Conservation (phyloP, 495 filamentous ascomycete species). For the Trichocladium antarcticum region DNA sequence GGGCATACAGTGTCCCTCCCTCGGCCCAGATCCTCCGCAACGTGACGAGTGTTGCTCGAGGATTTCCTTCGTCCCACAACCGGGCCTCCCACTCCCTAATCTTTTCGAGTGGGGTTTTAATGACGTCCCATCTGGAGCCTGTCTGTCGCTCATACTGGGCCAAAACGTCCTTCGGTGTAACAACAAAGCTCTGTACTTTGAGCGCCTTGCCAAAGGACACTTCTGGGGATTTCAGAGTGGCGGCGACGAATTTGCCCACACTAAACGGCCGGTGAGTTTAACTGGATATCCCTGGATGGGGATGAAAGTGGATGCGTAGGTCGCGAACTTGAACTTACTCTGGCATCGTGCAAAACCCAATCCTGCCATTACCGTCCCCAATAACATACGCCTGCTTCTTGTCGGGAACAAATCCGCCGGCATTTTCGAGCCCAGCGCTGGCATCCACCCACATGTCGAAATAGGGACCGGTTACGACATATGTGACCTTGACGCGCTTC, state of each 20-base stretch:
- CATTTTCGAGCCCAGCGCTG: constrained; percentile 21
- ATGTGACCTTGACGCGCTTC: constrained; percentile 48
- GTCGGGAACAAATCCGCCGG: constrained; percentile 46
- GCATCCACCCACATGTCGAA: constrained; percentile 51
- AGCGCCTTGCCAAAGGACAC: constrained; percentile 44
- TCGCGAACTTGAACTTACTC: constrained; percentile 53
- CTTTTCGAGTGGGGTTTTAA: constrained; percentile 41
- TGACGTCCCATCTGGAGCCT: constrained; percentile 43
- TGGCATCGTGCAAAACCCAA: constrained; percentile 55
- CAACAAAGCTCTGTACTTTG: constrained; percentile 60
- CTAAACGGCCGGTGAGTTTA: constrained; percentile 27
- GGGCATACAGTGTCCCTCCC: constrained; percentile 57
- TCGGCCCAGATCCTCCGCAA: constrained; percentile 60
- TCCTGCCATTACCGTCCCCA: constrained; percentile 42
- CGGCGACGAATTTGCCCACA: constrained; percentile 54
- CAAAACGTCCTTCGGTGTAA: constrained; percentile 49
- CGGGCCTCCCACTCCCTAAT: constrained; percentile 44
- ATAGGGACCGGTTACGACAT: constrained; percentile 61
- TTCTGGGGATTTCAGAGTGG: constrained; percentile 45
- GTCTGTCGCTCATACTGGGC: constrained; percentile 57
- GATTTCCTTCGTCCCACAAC: constrained; percentile 44
- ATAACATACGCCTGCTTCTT: constrained; percentile 48
- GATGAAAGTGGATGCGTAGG: not conserved
- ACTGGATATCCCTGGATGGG: not conserved
- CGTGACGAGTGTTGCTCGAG: constrained; percentile 45